Percentiles rank a stretch among this genome's conserved stretches.
Evolutionary conservation across 2,329 filamentous ascomycete species (phyloP).

Genomic region (Apiospora hydei): DNA sequence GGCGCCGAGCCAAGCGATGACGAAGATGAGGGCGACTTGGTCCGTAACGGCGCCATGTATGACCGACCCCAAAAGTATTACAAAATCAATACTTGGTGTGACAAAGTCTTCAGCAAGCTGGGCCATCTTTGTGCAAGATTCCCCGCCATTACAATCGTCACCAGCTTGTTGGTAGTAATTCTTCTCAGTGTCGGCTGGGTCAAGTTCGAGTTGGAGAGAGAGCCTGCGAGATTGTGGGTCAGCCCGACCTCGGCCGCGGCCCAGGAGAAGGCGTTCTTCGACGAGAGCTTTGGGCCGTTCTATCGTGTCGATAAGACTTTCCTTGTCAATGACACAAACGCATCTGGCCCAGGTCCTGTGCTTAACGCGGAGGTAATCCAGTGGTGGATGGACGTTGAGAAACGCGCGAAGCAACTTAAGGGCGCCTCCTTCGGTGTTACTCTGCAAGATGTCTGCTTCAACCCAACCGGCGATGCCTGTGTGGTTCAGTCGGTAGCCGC

Average conservation of each 20-base stretch:
- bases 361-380: conserved; percentile 85
- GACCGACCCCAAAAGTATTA: conserved; percentile 84
- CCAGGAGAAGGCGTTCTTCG: conserved; percentile 93
- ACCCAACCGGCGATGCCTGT: conserved; percentile 87
- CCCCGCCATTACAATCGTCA: conserved; percentile 81
- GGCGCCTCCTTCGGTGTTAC: conserved; percentile 72
- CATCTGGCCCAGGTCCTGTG: conserved; percentile 73
- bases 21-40: conserved; percentile 89
- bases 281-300: conserved; percentile 91
- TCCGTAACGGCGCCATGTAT: conserved; percentile 77
- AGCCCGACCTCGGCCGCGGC: conserved; percentile 90
- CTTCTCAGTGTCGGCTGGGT: conserved; percentile 89
- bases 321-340: conserved; percentile 83
- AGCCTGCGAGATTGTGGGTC: conserved; percentile 96
- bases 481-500: conserved; percentile 92
- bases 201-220: conserved; percentile 85
- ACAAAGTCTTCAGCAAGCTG: conserved; percentile 79
- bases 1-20: conserved; percentile 87
- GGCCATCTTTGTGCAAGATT: conserved; percentile 84
- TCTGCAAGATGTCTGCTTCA: conserved; percentile 89
- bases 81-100: conserved; percentile 82
- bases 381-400: conserved; percentile 95
- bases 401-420: conserved; percentile 74
- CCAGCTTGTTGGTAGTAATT: conserved; percentile 76
- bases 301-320: conserved; percentile 95